These are phyloP conservation scores for Didymosphaeria variabile DNA, from an alignment of 2,329 filamentous ascomycete genomes.

Conservation along the genomic window DNA sequence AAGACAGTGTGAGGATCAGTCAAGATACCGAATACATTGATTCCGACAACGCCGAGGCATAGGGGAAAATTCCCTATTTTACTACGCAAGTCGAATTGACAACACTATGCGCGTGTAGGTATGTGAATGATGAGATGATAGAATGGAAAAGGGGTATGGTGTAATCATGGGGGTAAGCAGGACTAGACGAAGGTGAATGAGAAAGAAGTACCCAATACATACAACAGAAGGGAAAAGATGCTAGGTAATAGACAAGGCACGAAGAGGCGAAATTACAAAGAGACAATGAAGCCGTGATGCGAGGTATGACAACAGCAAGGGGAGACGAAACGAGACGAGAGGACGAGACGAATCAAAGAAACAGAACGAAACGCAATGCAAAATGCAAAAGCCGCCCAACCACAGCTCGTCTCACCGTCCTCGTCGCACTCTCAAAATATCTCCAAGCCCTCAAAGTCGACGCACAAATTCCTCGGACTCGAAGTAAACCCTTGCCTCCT, in stretches of 20 bases:
- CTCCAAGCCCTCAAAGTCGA: constrained; percentile 54
- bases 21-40: too few relatives aligned
- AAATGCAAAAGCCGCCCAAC: neutral
- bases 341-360: neutral
- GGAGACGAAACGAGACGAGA: neutral
- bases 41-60: too few relatives aligned
- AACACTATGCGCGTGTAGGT: too few relatives aligned
- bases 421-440: constrained; percentile 38
- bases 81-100: too few relatives aligned
- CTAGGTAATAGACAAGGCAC: neutral
- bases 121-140: too few relatives aligned
- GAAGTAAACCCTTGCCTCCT: constrained; percentile 35
- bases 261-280: constrained; percentile 4
- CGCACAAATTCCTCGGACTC: constrained; percentile 47
- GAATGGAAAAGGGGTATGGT: neutral
- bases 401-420: neutral
- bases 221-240: constrained; percentile 6
- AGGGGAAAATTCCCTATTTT: too few relatives aligned
- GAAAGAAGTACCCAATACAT: constrained; percentile 4
- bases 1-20: too few relatives aligned
- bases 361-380: neutral
- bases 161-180: neutral
- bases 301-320: constrained; percentile 8
- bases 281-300: constrained; percentile 1
- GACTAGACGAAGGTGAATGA: neutral